Percentiles rank a stretch among this genome's conserved stretches.
Conservation (phyloP, 1,284 basidiomycete genomes). For the Tylopilus orsonianus region DNA sequence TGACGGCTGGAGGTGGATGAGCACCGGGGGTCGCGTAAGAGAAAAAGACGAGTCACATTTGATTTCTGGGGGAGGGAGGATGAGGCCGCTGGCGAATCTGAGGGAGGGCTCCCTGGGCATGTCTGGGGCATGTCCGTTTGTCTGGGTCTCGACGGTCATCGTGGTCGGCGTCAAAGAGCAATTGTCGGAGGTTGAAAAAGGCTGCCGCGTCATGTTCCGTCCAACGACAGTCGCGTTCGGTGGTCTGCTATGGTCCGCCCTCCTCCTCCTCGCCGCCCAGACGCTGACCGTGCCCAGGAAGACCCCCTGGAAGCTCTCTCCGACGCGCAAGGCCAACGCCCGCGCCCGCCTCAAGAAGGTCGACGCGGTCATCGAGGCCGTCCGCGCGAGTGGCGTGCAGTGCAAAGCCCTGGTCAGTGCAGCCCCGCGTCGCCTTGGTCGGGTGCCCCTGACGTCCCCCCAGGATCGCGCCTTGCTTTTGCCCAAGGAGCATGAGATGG, state of each 20-base stretch:
- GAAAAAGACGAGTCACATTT: conserved; percentile 61
- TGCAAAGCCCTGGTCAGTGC: conserved; percentile 70
- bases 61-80: conserved; percentile 90
- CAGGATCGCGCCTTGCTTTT: conserved; percentile 71
- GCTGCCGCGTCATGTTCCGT: conserved; percentile 60
- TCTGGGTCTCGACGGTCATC: conserved; percentile 44
- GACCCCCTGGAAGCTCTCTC: conserved; percentile 89
- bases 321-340: conserved; percentile 89
- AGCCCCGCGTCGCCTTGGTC: background rate
- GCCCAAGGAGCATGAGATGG: conserved; percentile 89
- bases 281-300: conserved; percentile 63
- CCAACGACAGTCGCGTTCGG: conserved; percentile 63
- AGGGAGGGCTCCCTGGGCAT: conserved; percentile 42
- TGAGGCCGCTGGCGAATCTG: conserved; percentile 79
- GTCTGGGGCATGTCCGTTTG: conserved; percentile 40
- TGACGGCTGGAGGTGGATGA: conserved; percentile 66
- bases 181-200: conserved; percentile 30
- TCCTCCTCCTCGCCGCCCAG: background rate
- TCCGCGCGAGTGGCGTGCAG: conserved; percentile 78
- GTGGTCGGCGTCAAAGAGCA: conserved; percentile 22
- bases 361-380: conserved; percentile 89
- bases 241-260: conserved; percentile 76
- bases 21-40: background rate
- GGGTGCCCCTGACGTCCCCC: background rate
- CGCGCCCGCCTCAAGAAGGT: conserved; percentile 88